A percentile compares a stretch with the other conserved stretches of the same genome.
Conservation (phyloP, 345 rosid species). For the Acer yangbiense region DNA sequence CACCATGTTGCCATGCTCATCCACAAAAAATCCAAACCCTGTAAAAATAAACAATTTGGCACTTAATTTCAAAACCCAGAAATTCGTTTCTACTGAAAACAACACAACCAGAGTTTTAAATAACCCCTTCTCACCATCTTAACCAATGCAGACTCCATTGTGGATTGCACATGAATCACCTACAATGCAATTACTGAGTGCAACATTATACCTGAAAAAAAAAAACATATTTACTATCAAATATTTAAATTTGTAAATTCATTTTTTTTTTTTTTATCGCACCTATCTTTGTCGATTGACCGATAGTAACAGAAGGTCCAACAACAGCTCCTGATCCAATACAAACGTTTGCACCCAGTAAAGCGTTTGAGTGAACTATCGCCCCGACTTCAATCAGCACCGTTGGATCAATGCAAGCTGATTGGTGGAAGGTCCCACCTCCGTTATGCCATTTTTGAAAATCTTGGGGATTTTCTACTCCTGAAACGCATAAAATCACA, state of each 20-base stretch:
- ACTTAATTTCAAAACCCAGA: background rate
- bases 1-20: conserved; percentile 61
- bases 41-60: conserved; percentile 15
- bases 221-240: background rate
- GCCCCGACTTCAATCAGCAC: conserved; percentile 62
- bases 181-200: conserved; percentile 62
- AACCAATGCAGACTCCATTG: conserved; percentile 85
- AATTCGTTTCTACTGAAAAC: background rate
- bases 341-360: conserved; percentile 53
- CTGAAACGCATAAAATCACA: conserved; percentile 9
- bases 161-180: conserved; percentile 73
- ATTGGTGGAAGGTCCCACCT: conserved; percentile 63
- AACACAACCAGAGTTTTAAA: conserved; percentile 8
- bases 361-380: conserved; percentile 54
- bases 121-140: conserved; percentile 62
- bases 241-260: background rate
- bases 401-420: conserved; percentile 58
- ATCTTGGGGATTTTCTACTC: conserved; percentile 36
- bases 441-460: conserved; percentile 64
- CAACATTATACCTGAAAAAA: conserved; percentile 57
- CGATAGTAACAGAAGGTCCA: conserved; percentile 65
- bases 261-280: too few species aligned
- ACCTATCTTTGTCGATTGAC: conserved; percentile 53
- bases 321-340: conserved; percentile 70
- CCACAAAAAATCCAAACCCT: conserved; percentile 89